Base-by-base conservation (phyloP, 805 yeast species). In the Lachancea fermentati region DNA sequence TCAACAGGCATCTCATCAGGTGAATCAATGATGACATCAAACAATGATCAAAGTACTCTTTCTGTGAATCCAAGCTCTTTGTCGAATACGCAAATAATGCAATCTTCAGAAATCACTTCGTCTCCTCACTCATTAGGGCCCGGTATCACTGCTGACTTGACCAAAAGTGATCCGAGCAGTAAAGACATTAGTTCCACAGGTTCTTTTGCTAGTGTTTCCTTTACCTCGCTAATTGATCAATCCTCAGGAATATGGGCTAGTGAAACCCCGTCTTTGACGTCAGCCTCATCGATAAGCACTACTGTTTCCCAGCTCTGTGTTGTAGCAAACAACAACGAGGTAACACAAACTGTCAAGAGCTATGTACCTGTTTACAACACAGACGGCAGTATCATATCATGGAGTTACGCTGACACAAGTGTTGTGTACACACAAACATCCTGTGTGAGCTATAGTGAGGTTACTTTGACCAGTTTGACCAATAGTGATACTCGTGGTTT, bases 341-440 rank as follows among this genome's bases (percentile, higher is more conserved):
- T 31, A 14, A 31, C 34, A 8, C 34, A 31, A 17, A 8, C 34
- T 14, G 15, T 31, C 17, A 31, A 31, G 34, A 31, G 19, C 34
- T 31, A 31, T 16, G 34, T n/a, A 6, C 34, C 34, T 7, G 22
- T 31, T 16, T 31, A 31, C 19, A 31, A 31, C 15, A 14, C 22
- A 7, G 34, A 31, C 8, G 34, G 34, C 9, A 31, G 34, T n/a
- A 16, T 14, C n/a, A 19, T 31, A 6, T 31, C 34, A 9, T 31
- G 34, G 34, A 31, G 15, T 11, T 16, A 13, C 15, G 15, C 34
- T 13, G 34, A 31, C 13, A 7, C 19, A 17, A 16, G 7, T 16
- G 6, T 31, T 31, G 34, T 31, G 13, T 31, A 16, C 34, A 31
- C 34, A 11, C 34, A 31, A 16, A 31, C 34, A 6, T 13, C 34